Percentiles rank a stretch among this genome's conserved stretches.
These are phyloP conservation scores for Iberis amara DNA, from an alignment of 441 rosid species.

Conservation along the genomic window DNA sequence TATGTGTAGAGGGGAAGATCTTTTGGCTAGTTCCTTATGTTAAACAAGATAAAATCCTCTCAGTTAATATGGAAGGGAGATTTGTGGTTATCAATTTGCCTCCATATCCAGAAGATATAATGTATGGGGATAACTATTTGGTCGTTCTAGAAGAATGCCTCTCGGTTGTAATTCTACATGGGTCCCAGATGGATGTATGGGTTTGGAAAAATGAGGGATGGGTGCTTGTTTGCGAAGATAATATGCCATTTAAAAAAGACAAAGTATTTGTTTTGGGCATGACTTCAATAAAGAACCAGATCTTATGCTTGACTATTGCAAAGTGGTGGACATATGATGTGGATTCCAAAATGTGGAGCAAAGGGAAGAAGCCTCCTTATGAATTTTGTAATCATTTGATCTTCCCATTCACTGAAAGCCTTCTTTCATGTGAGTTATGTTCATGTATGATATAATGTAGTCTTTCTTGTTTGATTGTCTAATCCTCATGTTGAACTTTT, in stretches of 20 bases:
- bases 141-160: neutral
- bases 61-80: neutral
- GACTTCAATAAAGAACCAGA: neutral
- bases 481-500: neutral
- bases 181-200: conserved; percentile 2
- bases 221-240: neutral
- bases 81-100: neutral
- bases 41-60: neutral
- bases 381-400: neutral
- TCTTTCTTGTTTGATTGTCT: neutral
- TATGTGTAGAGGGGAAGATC: neutral
- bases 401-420: neutral
- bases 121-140: neutral
- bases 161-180: neutral
- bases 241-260: neutral
- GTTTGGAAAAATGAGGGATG: neutral
- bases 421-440: conserved; percentile 2
- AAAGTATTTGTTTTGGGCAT: neutral
- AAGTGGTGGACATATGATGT: neutral
- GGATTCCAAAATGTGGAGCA: neutral
- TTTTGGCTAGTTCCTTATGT: neutral
- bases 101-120: neutral
- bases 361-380: neutral
- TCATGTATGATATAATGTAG: too few relatives aligned
- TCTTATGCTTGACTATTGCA: neutral